phyloP scores from a whole-genome alignment of 163 green algal species.

The Coccomyxa subellipsoidea region DNA sequence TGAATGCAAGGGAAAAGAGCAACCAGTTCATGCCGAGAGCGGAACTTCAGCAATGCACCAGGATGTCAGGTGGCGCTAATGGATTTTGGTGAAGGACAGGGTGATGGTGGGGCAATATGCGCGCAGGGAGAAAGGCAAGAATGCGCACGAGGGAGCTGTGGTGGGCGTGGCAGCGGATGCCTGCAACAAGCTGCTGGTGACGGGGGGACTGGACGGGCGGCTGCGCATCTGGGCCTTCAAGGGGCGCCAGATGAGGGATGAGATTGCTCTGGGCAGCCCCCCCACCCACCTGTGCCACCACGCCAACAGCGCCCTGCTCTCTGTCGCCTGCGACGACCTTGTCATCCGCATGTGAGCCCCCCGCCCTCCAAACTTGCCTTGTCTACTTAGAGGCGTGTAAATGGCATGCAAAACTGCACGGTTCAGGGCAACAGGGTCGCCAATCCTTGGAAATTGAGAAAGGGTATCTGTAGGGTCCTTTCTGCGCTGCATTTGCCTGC shows the following conservation, averaged over 20 bases:
- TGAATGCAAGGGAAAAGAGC: too few species aligned
- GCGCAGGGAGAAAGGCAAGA: neutral
- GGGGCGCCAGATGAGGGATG: constrained; percentile 33
- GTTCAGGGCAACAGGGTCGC: too few species aligned
- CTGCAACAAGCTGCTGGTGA: constrained; percentile 76
- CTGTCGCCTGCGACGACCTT: constrained; percentile 69
- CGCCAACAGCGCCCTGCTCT: constrained; percentile 63
- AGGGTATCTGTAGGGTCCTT: too few species aligned
- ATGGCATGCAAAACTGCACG: too few species aligned
- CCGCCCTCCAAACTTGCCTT: constrained; percentile 22
- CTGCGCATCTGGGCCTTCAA: constrained; percentile 85
- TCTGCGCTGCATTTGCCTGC: too few species aligned
- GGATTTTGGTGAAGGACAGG: neutral
- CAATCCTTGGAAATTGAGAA: too few species aligned
- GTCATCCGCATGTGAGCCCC: constrained; percentile 63
- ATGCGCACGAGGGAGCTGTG: constrained; percentile 75
- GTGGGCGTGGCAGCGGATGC: constrained; percentile 65
- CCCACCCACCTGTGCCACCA: constrained; percentile 66
- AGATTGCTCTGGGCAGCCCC: constrained; percentile 47
- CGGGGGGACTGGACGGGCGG: constrained; percentile 56
- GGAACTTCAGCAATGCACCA: too few species aligned
- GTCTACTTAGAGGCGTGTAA: too few species aligned
- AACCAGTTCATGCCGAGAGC: too few species aligned
- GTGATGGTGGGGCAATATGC: neutral
- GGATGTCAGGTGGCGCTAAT: too few species aligned